Evolutionary conservation across 2,329 filamentous ascomycete species (phyloP), one percentile per base, ranked within the genome.

Genomic region (Tympanopsis confertula): DNA sequence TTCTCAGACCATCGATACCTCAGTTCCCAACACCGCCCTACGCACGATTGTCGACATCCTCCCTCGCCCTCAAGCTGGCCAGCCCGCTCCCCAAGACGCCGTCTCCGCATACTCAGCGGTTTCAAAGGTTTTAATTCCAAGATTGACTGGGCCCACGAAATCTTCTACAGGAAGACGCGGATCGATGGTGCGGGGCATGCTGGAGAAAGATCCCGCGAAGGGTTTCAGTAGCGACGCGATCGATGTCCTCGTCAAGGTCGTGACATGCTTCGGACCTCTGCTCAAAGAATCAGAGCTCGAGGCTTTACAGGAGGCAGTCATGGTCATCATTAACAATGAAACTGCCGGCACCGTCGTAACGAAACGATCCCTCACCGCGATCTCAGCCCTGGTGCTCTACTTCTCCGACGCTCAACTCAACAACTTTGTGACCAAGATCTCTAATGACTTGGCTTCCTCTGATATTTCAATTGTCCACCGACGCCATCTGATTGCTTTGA

Each of bases 1-100:
- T 15, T 33, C 30, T 7, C 30, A 33, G 17, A 13, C 30, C 7
- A 33, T 33, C 30, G 30, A 33, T 33, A 33, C 30, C 30, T 33
- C 30, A 10, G 30, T 33, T 17, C 30, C 30, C 10, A 33, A 33
- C 30, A 33, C 30, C 15, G 30, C 30, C 7, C 15, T 33, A 13
- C 7, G 30, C 10, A 15, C 17, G 10, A 33, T 33, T 17, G 30
- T 33, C 10, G 17, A 13, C 12, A 15, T 15, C 7, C 30, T 33
- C 17, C 30, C 30, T 33, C 30, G 30, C 17, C 30, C 30, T 10
- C 30, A 33, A 17, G 10, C 30, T 7, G 30, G 30, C 10, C 30
- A 33, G 15, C 12, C 30, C 7, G 12, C 30, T 15, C 10, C 12
- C 15, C 7, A 33, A 17, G 15, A 33, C 7, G 30, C 7, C 7